Evolutionary conservation across 148 eudicot genomes (phyloP), one percentile per base, ranked within the genome.

Genomic region (Rhododendron kiyosumense): DNA sequence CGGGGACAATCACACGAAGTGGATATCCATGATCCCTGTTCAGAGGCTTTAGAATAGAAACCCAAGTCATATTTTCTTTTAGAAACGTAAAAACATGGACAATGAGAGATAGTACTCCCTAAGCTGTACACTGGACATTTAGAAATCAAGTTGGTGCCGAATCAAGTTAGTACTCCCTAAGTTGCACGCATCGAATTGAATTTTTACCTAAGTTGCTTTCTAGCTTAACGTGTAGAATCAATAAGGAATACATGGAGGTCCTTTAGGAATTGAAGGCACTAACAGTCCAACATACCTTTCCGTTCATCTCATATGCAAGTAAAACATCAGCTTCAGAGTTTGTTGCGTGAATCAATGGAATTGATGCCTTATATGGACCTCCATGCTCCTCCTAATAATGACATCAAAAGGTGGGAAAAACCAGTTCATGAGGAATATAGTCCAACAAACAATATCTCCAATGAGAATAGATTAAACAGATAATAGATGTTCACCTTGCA

Each of bases 21-120:
- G 99, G 99, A 89, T 94, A 96, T 32, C 98, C 99, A 87, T 96
- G 99, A 92, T 96, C 99, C 91, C 99, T 95, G 89, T 92, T 95
- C 51, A 96, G 93, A 87, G 95, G 75, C 99, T 96, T 87, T 30
- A 41, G 22, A 6, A 36, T 12, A 20, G 79, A 34, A 75, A 38
- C 15, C 20, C 79, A 0, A 75, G 46, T 34, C 79, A 36, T 15
- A 75, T 5, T 75, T 36, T 1, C 17, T 1, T 13, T 20, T 24
- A 18, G 41, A 12, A 34, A 75, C 10, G 20, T 22, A 20, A 61
- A 61, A 61, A 61, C n/a, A 6, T 61, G 4, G 67, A 57, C 63
- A 74, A 38, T 12, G 4, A 75, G 41, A 11, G 34, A 67, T 11
- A 26, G 14, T 9, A 65, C 4, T 65, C 20, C 5, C 69, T 61